A percentile compares a stretch with the other conserved stretches of the same genome.
phyloP scores from a whole-genome alignment of 805 yeast species.

The Ogataea ramenticola region DNA sequence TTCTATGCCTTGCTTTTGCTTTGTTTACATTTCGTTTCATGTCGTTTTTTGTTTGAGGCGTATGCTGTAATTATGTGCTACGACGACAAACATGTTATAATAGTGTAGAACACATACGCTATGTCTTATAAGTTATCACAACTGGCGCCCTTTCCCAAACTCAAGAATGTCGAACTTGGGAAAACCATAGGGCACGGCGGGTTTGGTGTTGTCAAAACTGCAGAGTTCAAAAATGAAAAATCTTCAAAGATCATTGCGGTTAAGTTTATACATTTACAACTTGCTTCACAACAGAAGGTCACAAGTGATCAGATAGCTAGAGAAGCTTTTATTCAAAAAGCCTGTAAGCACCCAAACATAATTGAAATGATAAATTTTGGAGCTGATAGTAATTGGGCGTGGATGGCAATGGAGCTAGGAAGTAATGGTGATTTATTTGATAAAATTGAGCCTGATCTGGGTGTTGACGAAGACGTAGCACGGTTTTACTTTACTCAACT shows the following conservation, averaged over 20 bases:
- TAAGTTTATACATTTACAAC: constrained; percentile 41
- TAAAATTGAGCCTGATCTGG: constrained; percentile 70
- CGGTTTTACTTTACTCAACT: constrained; percentile 65
- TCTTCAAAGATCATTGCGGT: constrained; percentile 43
- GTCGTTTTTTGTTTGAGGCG: too few species aligned
- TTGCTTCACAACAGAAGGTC: constrained; percentile 25
- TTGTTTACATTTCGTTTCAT: neutral
- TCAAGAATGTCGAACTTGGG: constrained; percentile 39
- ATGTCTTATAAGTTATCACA: constrained; percentile 36
- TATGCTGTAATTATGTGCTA: too few species aligned
- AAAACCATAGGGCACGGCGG: constrained; percentile 61
- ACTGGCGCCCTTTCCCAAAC: constrained; percentile 39
- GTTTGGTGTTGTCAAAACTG: constrained; percentile 56
- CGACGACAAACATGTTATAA: too few species aligned
- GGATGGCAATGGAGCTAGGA: constrained; percentile 64
- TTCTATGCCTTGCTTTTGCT: neutral
- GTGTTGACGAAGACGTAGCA: constrained; percentile 58
- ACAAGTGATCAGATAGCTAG: constrained; percentile 31
- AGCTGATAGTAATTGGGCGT: constrained; percentile 48
- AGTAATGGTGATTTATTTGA: constrained; percentile 74
- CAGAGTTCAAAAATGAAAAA: constrained; percentile 27
- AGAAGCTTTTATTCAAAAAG: constrained; percentile 55
- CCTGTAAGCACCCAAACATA: constrained; percentile 55
- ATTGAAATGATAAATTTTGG: constrained; percentile 49
- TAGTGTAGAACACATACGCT: too few species aligned